Evolutionary conservation across 345 rosid species (phyloP).

Genomic region (Crucihimalaya himalaica): DNA sequence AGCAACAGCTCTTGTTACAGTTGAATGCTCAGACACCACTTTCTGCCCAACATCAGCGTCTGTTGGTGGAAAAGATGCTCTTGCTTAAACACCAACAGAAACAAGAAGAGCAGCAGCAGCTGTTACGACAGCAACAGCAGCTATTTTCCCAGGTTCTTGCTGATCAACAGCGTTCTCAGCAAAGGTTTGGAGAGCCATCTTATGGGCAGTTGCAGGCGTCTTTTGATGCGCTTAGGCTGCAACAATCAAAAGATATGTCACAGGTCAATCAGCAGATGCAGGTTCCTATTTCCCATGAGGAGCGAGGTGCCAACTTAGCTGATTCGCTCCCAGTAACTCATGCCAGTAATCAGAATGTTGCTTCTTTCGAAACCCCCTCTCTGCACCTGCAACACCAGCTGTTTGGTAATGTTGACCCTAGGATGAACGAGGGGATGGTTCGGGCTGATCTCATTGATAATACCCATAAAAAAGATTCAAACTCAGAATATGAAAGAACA

Average conservation of each 20-base stretch:
- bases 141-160: slow-evolving; percentile 73
- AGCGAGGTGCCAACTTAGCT: slow-evolving; percentile 39
- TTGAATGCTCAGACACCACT: slow-evolving; percentile 65
- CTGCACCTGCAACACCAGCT: slow-evolving; percentile 58
- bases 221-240: slow-evolving; percentile 55
- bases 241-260: slow-evolving; percentile 53
- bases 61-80: slow-evolving; percentile 64
- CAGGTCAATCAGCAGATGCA: slow-evolving; percentile 56
- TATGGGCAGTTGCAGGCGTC: slow-evolving; percentile 60
- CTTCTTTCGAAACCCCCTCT: slow-evolving; percentile 48
- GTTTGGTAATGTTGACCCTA: slow-evolving; percentile 45
- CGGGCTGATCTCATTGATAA: slow-evolving; percentile 43
- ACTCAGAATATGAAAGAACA: slow-evolving; percentile 45
- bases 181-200: slow-evolving; percentile 60
- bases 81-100: slow-evolving; percentile 78
- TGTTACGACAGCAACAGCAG: slow-evolving; percentile 71
- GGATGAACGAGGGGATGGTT: slow-evolving; percentile 43
- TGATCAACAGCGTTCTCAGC: slow-evolving; percentile 65
- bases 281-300: slow-evolving; percentile 53
- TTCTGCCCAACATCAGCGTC: slow-evolving; percentile 73
- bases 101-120: slow-evolving; percentile 84
- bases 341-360: slow-evolving; percentile 43
- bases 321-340: slow-evolving; percentile 50
- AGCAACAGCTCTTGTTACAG: slow-evolving; percentile 69
- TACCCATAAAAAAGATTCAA: slow-evolving; percentile 45